Base-by-base conservation (phyloP, 1,284 basidiomycete genomes). In the Cystobasidium slooffiae region DNA sequence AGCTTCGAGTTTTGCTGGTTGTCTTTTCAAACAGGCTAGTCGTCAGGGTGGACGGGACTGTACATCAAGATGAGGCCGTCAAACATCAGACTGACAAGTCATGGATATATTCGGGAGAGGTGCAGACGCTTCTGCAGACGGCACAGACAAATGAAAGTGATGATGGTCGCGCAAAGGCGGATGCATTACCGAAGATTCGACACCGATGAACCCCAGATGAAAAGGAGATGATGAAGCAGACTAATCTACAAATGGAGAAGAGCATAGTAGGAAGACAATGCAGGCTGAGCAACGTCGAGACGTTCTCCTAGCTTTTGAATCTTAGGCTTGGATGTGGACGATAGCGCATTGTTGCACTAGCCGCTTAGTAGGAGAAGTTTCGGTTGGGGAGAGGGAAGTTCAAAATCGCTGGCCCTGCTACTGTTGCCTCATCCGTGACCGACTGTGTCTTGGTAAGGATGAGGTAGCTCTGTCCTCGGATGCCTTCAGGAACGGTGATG, bases 361-460 rank as follows among this genome's bases (percentile, higher is more conserved):
- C 39, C 24, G 20, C 22, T 31, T 63, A 55, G 47, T 70, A 70
- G n/a, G 24, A 24, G 65, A 53, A 49, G 51, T 74, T 56, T 14
- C 69, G 61, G 44, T 68, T 24, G 10, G 61, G 47, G 37, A 72
- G 61, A 41, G 41, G 47, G 68, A 74, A 41, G 12, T 76, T 56
- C 52, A 85, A 76, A 56, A 87, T 81, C 3, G 82, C 83, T 22
- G 86, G 85, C 0, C 86, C 86, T 41, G 86, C 86, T 68, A 87
- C 81, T 14, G 82, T 84, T 68, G 79, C 83, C 41, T 75, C 75
- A 75, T 85, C 85, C 37, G 81, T 78, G 66, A 85, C 78, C 46
- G 79, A 81, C 64, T 81, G 79, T 37, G 68, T 75, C 52, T 68
- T 68, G 10, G 78, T 79, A 39, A 79, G 67, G 58, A 77, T 37